Percentiles rank a stretch among this genome's conserved stretches.
These are phyloP conservation scores for Cordyceps tenuipes DNA, from an alignment of 2,329 filamentous ascomycete species.

Conservation along the genomic window DNA sequence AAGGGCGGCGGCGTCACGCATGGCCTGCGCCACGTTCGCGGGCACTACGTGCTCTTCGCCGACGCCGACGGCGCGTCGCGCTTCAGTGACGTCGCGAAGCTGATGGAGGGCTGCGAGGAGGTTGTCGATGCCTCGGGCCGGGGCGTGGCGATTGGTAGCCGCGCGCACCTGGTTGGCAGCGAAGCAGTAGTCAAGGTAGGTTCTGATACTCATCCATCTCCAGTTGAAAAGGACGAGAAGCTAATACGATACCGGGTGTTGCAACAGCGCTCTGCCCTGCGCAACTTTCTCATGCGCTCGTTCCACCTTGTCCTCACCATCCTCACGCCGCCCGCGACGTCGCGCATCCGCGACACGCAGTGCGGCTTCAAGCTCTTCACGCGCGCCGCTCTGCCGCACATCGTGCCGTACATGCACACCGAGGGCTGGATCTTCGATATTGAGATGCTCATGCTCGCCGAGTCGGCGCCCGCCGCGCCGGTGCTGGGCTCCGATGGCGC, in stretches of 20 bases:
- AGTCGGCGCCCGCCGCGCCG: conserved; percentile 63
- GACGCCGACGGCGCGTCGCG: conserved; percentile 89
- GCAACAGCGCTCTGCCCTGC: conserved; percentile 65
- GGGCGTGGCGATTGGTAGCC: conserved; percentile 81
- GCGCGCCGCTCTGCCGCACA: conserved; percentile 73
- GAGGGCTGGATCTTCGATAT: conserved; percentile 99
- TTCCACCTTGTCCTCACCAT: conserved; percentile 89
- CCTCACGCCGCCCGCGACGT: conserved; percentile 82
- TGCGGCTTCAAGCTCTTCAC: conserved; percentile 98
- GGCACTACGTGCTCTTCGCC: conserved; percentile 83
- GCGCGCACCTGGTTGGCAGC: conserved; percentile 87
- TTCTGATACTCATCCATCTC: neutral
- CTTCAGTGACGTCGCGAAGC: conserved; percentile 74
- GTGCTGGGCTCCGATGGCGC: conserved; percentile 45
- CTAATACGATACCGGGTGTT: neutral
- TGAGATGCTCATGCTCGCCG: conserved; percentile 97
- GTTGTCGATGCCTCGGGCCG: conserved; percentile 66
- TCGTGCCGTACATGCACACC: conserved; percentile 94
- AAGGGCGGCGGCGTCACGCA: conserved; percentile 95
- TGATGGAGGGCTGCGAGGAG: conserved; percentile 69
- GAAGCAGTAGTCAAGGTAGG: conserved; percentile 84
- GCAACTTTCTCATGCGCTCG: conserved; percentile 94
- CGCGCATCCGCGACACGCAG: conserved; percentile 86
- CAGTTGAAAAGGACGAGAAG: too few relatives aligned
- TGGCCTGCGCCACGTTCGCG: conserved; percentile 84